Evolutionary conservation across 495 filamentous ascomycete genomes (phyloP).

Genomic region (Penicillium longicatenatum): DNA sequence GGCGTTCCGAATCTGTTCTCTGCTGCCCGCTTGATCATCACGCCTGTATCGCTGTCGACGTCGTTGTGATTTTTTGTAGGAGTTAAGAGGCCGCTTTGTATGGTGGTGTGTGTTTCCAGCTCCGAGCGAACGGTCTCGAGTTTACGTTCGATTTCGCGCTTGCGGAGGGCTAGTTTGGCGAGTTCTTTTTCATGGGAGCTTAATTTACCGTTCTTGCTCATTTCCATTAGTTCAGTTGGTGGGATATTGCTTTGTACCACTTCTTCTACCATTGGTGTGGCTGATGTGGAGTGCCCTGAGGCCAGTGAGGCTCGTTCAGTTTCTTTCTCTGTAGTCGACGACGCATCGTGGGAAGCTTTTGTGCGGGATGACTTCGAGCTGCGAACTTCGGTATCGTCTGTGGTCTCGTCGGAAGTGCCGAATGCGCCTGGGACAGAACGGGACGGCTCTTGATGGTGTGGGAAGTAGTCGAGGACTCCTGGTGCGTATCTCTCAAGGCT

Average conservation of each 20-base stretch:
- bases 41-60: conserved; percentile 44
- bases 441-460: conserved; percentile 27
- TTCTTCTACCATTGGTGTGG: conserved; percentile 23
- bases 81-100: conserved; percentile 16
- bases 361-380: conserved; percentile 17
- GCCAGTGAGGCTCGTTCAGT: conserved; percentile 20
- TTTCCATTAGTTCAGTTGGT: conserved; percentile 28
- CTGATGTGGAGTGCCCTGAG: conserved; percentile 25
- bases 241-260: conserved; percentile 26
- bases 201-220: conserved; percentile 37
- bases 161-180: conserved; percentile 69
- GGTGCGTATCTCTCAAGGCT: conserved; percentile 46
- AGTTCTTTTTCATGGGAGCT: conserved; percentile 71
- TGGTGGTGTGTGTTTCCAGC: conserved; percentile 41
- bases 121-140: conserved; percentile 51
- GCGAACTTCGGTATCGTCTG: neutral
- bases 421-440: conserved; percentile 20
- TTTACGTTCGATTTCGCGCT: conserved; percentile 69
- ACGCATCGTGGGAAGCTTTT: neutral
- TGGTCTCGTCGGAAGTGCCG: conserved; percentile 9
- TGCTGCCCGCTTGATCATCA: conserved; percentile 37
- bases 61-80: conserved; percentile 32
- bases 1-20: conserved; percentile 61
- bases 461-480: conserved; percentile 52
- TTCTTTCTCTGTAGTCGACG: conserved; percentile 1